Conservation (phyloP, 2,329 filamentous ascomycete genomes). For the Neofusicoccum sp. region DNA sequence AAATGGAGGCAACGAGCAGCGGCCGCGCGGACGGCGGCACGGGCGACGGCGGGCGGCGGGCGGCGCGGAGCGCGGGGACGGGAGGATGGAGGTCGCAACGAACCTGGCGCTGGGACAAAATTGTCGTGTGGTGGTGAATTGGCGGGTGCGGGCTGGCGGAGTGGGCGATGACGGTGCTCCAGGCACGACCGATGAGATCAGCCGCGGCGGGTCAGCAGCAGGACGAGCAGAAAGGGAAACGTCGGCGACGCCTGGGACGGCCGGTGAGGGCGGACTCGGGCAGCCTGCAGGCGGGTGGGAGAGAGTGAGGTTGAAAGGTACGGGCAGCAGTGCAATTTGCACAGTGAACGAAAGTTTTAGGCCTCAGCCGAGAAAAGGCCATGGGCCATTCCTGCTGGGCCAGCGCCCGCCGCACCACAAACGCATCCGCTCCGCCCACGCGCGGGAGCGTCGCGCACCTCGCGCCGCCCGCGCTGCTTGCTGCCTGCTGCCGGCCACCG, state of each 20-base stretch:
- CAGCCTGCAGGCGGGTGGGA: constrained; percentile 10
- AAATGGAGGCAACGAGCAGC: background rate
- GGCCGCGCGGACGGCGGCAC: background rate
- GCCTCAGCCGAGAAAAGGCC: background rate
- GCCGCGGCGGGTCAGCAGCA: constrained; percentile 15
- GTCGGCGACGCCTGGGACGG: constrained; percentile 14
- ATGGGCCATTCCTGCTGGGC: background rate
- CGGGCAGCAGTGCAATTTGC: constrained; percentile 14
- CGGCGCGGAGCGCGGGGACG: background rate
- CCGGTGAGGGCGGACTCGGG: constrained; percentile 8
- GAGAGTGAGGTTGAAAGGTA: constrained; percentile 14
- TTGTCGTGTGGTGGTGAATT: constrained; percentile 18
- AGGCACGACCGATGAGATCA: constrained; percentile 17
- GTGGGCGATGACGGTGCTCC: constrained; percentile 18
- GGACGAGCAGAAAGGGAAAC: constrained; percentile 10
- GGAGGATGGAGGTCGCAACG: constrained; percentile 4
- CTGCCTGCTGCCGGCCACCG: background rate
- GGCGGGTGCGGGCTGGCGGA: constrained; percentile 7
- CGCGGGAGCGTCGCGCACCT: background rate
- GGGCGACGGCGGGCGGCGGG: background rate
- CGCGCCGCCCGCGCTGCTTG: background rate
- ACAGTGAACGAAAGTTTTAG: constrained; percentile 15
- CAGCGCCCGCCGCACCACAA: constrained; percentile 4
- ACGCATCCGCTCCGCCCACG: constrained; percentile 8
- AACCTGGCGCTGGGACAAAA: constrained; percentile 16